Evolutionary conservation across 1,139 yeast species (phyloP).

Genomic region (Kodamaea derodonti): DNA sequence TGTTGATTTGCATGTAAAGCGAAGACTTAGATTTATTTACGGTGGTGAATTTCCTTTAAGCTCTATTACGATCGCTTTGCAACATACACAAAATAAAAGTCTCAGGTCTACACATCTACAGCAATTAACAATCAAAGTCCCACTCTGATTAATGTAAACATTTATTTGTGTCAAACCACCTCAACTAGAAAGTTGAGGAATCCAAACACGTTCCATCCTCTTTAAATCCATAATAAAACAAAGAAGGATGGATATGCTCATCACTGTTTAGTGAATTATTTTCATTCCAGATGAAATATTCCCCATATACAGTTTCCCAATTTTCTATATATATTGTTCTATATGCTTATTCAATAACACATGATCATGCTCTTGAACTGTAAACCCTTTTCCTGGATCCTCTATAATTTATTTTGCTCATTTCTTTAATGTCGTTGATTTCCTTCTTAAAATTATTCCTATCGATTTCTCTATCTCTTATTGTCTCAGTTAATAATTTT

Average conservation of each 20-base stretch:
- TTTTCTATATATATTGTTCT: neutral
- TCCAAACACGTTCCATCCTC: neutral
- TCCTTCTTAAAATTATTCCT: slow-evolving; percentile 8
- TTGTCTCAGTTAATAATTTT: slow-evolving; percentile 24
- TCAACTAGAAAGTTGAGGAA: neutral
- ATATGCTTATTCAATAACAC: neutral
- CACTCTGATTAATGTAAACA: neutral
- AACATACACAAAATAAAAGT: no score
- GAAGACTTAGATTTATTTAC: no score
- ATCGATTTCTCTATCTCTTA: slow-evolving; percentile 19
- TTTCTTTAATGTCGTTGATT: slow-evolving; percentile 15
- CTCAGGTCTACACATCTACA: no score
- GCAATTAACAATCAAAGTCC: neutral
- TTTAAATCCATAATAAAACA: neutral
- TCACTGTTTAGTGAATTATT: neutral
- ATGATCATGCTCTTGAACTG: slow-evolving; percentile 1
- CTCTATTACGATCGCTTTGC: no score
- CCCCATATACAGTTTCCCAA: neutral
- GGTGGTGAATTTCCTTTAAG: no score
- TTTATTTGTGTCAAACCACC: neutral
- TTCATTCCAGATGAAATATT: neutral
- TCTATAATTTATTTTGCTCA: slow-evolving; percentile 1
- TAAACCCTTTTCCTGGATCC: neutral
- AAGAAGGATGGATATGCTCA: neutral
- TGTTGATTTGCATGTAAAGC: no score